A percentile compares a stretch with the other conserved stretches of the same genome.
Evolutionary conservation across 441 rosid genomes (phyloP).

Genomic region (Hura crepitans): DNA sequence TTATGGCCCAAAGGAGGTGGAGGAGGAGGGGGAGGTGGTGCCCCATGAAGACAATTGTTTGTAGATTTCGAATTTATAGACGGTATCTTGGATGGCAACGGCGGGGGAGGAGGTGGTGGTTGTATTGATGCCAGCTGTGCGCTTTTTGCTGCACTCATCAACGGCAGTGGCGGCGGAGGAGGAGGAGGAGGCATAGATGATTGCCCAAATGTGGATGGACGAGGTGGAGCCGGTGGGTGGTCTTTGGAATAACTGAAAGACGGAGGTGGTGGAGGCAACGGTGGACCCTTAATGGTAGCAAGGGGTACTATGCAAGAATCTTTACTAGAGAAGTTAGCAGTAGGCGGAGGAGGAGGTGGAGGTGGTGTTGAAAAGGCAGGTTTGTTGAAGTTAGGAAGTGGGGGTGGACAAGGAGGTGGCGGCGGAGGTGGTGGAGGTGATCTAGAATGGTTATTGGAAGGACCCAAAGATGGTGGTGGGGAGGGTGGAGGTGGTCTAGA

Average conservation of each 20-base stretch:
- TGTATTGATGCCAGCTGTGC: slow-evolving; percentile 10
- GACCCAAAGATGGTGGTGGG: slow-evolving; percentile 20
- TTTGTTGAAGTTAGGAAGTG: slow-evolving; percentile 20
- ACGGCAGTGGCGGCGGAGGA: background rate
- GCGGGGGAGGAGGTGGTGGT: slow-evolving; percentile 28
- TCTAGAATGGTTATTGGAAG: background rate
- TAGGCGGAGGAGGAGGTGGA: slow-evolving; percentile 35
- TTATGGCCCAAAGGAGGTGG: slow-evolving; percentile 25
- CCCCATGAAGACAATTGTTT: background rate
- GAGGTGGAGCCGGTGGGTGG: slow-evolving; percentile 30
- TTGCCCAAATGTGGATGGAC: slow-evolving; percentile 20
- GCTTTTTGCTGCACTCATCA: background rate
- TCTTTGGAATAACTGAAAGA: slow-evolving; percentile 19
- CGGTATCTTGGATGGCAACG: background rate
- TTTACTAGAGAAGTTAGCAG: slow-evolving; percentile 12
- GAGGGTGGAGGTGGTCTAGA: slow-evolving; percentile 20
- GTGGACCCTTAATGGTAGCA: slow-evolving; percentile 9
- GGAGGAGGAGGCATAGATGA: slow-evolving; percentile 21
- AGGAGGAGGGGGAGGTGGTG: slow-evolving; percentile 25
- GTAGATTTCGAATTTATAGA: background rate
- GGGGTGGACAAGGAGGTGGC: slow-evolving; percentile 31
- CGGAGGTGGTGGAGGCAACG: slow-evolving; percentile 21
- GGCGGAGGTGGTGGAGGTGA: slow-evolving; percentile 23
- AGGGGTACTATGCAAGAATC: slow-evolving; percentile 2
- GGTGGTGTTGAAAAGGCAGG: slow-evolving; percentile 18